phyloP scores from a whole-genome alignment of 306 rosid species.

The Citrullus amarus region DNA sequence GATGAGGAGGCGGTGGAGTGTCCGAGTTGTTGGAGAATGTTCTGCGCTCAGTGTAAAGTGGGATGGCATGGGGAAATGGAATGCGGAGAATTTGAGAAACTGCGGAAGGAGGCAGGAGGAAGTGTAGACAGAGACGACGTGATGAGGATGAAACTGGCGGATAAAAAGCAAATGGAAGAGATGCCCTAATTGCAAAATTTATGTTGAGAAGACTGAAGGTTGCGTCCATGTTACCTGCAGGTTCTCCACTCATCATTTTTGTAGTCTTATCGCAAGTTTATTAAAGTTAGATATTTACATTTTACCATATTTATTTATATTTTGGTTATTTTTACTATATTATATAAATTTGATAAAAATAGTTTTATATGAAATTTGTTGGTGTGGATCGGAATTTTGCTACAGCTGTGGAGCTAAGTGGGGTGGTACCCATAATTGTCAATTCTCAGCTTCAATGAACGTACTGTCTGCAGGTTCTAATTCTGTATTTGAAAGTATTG shows the following conservation, averaged over 20 bases:
- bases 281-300: too few species aligned
- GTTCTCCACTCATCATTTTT: too few species aligned
- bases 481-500: too few species aligned
- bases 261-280: too few species aligned
- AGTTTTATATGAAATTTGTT: background rate
- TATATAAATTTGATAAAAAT: too few species aligned
- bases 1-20: constrained; percentile 30
- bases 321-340: too few species aligned
- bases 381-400: constrained; percentile 26
- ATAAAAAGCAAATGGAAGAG: constrained; percentile 32
- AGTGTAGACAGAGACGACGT: constrained; percentile 29
- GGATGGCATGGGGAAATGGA: constrained; percentile 46
- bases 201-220: constrained; percentile 34
- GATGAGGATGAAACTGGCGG: constrained; percentile 34
- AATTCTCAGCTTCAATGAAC: background rate
- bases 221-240: constrained; percentile 43
- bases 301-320: too few species aligned
- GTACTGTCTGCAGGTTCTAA: background rate
- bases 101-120: constrained; percentile 13
- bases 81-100: constrained; percentile 23
- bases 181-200: constrained; percentile 36
- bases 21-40: constrained; percentile 36
- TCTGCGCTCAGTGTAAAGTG: constrained; percentile 49
- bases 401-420: constrained; percentile 32
- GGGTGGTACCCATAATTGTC: constrained; percentile 6